Conservation (phyloP, 1,139 yeast genomes). For the Pichia sp. region DNA sequence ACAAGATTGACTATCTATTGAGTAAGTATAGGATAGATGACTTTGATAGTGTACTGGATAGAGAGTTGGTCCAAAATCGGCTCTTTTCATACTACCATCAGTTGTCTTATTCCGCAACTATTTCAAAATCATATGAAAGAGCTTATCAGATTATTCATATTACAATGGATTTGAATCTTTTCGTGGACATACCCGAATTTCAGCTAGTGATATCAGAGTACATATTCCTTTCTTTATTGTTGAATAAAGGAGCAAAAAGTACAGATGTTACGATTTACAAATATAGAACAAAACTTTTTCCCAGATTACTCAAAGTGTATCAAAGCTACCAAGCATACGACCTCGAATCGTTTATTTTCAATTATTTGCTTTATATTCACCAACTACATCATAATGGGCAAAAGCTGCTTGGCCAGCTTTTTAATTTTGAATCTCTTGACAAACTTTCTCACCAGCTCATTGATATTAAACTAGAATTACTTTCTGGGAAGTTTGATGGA, state of each 20-base stretch:
- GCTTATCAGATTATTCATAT: slow-evolving; percentile 6
- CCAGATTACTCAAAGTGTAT: slow-evolving; percentile 6
- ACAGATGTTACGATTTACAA: slow-evolving; percentile 1
- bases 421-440: slow-evolving; percentile 1
- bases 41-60: background rate
- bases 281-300: slow-evolving; percentile 2
- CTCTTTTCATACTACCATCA: slow-evolving; percentile 8
- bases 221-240: slow-evolving; percentile 5
- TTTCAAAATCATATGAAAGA: background rate
- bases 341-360: slow-evolving; percentile 9
- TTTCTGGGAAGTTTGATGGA: background rate
- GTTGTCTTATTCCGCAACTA: slow-evolving; percentile 3
- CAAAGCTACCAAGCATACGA: slow-evolving; percentile 8
- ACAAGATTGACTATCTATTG: slow-evolving; percentile 13
- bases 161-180: slow-evolving; percentile 2
- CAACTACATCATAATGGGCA: background rate
- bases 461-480: background rate
- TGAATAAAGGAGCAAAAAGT: background rate
- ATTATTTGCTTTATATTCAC: background rate
- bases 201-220: slow-evolving; percentile 5
- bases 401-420: background rate
- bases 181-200: background rate
- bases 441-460: background rate
- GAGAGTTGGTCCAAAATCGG: background rate
- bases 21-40: slow-evolving; percentile 5